Evolutionary conservation across 2,329 filamentous ascomycete species (phyloP), one percentile per base, ranked within the genome.

Genomic region (Daldinia sp.): DNA sequence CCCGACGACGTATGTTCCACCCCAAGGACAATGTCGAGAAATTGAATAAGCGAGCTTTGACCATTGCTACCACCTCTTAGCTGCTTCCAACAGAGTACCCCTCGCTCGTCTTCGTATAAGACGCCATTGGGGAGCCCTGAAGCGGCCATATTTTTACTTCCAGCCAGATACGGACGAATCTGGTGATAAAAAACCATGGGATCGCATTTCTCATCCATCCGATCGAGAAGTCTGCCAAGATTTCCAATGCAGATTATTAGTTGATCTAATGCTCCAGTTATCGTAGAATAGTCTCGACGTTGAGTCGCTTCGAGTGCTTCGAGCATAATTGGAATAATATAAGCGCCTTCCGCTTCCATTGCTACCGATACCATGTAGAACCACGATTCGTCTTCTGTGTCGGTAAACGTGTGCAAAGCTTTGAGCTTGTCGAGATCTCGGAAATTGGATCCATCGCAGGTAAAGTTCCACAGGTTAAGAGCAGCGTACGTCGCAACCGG

Each of bases 31-130:
- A 97, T 87, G 77, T 98, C 95, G 79, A 97, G 93, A 82, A 97
- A 96, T 75, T 98, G 94, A 66, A 98, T 94, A 46, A 97, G 84
- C 0, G 93, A 97, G 79, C 92, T 95, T 79, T 98, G 95, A 0
- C 94, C 95, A 75, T 98, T 98, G 78, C 93, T 97, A 4, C 95
- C 95, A 18, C 95, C 95, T n/a, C 92, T 88, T 65, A 92, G 91
- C 73, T 95, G 90, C 18, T 90, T 85, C 85, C 93, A 97, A 39
- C 86, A 82, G 0, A 89, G 87, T 13, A 83, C 83, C 1, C 89
- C 90, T 2, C 88, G 84, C 0, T 90, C 92, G 63, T 92, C 87
- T 72, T 97, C 93, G 77, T 97, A 97, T 60, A 94, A 89, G 5
- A 98, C 89, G 0, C 95, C 95, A 12, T 89, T 87, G 0, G 94